These are phyloP conservation scores for Arthrocladium fulminans DNA, from an alignment of 2,329 filamentous ascomycete genomes.

Conservation along the genomic window DNA sequence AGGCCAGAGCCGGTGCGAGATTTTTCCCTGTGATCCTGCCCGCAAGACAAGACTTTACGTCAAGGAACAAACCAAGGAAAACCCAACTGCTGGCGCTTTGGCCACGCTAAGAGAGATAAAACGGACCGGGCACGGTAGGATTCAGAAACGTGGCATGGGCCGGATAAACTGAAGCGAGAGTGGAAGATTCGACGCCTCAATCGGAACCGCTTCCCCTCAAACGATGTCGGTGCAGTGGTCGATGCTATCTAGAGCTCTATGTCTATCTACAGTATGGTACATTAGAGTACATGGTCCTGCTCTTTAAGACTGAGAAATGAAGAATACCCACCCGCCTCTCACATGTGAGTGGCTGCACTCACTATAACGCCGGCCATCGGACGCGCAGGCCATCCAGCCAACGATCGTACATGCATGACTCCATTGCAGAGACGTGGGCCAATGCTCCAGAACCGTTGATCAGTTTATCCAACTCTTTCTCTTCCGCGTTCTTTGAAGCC, in stretches of 20 bases:
- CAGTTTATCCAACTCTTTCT: conserved; percentile 37
- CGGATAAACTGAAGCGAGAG: too few relatives aligned
- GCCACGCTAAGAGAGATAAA: not conserved
- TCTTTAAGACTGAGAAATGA: not conserved
- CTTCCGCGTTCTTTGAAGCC: conserved; percentile 40
- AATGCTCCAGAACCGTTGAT: conserved; percentile 57
- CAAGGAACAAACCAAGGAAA: not conserved
- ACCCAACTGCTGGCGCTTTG: not conserved
- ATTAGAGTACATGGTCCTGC: conserved; percentile 1
- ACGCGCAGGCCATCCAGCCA: conserved; percentile 78
- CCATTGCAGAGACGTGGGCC: conserved; percentile 84
- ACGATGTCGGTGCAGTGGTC: not conserved
- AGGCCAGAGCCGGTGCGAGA: too few relatives aligned
- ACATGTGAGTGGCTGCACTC: not conserved
- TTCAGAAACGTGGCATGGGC: too few relatives aligned
- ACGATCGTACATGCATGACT: conserved; percentile 79
- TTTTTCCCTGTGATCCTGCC: too few relatives aligned
- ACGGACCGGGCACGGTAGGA: too few relatives aligned
- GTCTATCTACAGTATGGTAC: conserved; percentile 3
- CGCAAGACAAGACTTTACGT: too few relatives aligned
- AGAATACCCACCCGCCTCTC: not conserved
- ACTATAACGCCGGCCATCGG: conserved; percentile 44
- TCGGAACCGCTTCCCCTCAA: not conserved
- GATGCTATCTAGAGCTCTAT: not conserved
- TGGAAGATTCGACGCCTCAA: too few relatives aligned